Evolutionary conservation across 371 early-diverging fungal genomes (phyloP), one percentile per base, ranked within the genome.

Genomic region (Choanephora cucurbitarum): DNA sequence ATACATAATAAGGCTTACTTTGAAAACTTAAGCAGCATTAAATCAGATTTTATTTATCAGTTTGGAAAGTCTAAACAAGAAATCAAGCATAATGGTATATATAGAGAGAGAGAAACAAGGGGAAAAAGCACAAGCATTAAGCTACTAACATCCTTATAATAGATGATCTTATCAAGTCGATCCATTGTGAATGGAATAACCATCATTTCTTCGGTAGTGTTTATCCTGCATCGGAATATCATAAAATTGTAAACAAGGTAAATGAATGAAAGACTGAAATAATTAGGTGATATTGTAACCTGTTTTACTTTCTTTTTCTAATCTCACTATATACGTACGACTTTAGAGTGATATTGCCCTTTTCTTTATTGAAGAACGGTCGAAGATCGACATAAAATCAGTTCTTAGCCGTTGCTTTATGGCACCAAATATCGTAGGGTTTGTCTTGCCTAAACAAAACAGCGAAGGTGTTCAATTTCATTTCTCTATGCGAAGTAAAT

Each of bases 401-500:
- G 47, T 62, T 34, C 45, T 62, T 15, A 57, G 48, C 11, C 43
- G 49, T 39, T 55, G 55, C 9, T 49, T 44, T 15, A 43, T 49
- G 15, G 44, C 55, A 1, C 52, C 62, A 11, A 62, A 47, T 11
- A 62, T 62, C 46, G 52, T 62, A 7, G 62, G 57, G 4, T 57
- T 62, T 18, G 47, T 62, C 57, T 57, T 57, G 2, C 57, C 62
- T 11, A 57, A 62, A 47, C 57, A 56, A 24, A 28, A 7, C 28
- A 28, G 28, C 7, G 51, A 51, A 28, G 52, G 52, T 13, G 48
- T 52, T 31, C 45, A 52, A n/a, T 62, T 52, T 24, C 23, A 52
- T 41, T 57, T 62, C 52, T 52, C 62, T 33, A 57, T 62, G 17
- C 57, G 57, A 41, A 62, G 62, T 47, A 62, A 62, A 57, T 55